Base-by-base conservation (phyloP, 2,329 filamentous ascomycete genomes). In the Fusarium sp. region DNA sequence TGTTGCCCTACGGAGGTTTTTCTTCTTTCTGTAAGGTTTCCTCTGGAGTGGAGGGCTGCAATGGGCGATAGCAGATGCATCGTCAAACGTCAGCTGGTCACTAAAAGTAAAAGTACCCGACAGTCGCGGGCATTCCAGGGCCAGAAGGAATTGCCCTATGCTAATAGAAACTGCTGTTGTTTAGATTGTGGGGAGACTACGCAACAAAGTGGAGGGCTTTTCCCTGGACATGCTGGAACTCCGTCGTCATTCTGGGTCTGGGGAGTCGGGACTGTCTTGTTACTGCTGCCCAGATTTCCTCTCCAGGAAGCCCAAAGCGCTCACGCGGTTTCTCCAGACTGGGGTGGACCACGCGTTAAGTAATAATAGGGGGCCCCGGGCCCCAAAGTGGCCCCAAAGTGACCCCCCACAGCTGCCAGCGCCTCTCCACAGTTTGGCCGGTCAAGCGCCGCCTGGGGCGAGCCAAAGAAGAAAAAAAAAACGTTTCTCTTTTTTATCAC, bases 341-440 rank as follows among this genome's bases (percentile, higher is more conserved):
- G 46, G 50, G 51, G 42, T 26, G 28, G 39, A 42, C 45, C 28
- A 39, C 34, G 43, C 62, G 46, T 57, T 50, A 21, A 53, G 53
- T 34, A 48, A 39, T 56, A 60, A n/a, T n/a, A n/a, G n/a, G n/a
- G n/a, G n/a, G n/a, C n/a, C n/a, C n/a, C n/a, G 56, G 61, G 57
- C 64, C 64, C 59, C 64, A 45, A 63, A 45, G 49, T 55, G 19
- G 23, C 53, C 46, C 28, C 28, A 23, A 23, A 28, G 26, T 28
- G 26, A 10, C 28, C 28, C 61, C 64, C 65, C 64, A 68, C 64
- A 68, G 40, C 48, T 56, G 38, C 32, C 26, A 60, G 53, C 45
- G 47, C 49, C 61, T 65, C 82, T 81, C 84, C 84, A 86, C 84
- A 84, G 85, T 86, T 85, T 81, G 78, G 83, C 84, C 84, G 84